Evolutionary conservation across 371 early-diverging fungal genomes (phyloP).

Genomic region (Mortierella sp.): DNA sequence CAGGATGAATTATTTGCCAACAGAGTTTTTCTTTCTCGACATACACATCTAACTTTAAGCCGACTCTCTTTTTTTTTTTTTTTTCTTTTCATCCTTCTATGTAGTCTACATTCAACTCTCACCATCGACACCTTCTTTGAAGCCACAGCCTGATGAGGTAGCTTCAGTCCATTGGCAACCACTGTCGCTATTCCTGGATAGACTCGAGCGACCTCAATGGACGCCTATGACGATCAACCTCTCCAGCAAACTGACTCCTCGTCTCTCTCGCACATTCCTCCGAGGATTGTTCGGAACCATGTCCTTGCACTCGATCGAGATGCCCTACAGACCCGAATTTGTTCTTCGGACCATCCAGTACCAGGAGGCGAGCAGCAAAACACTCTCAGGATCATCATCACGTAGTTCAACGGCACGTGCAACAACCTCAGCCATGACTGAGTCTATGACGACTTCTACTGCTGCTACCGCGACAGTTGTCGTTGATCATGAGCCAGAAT

Average conservation of each 20-base stretch:
- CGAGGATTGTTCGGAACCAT: conserved; percentile 47
- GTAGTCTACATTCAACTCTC: conserved; percentile 71
- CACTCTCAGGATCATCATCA: conserved; percentile 48
- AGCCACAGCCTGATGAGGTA: conserved; percentile 68
- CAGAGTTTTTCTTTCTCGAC: too few relatives aligned
- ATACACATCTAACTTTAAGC: too few relatives aligned
- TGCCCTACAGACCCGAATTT: conserved; percentile 51
- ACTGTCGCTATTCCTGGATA: conserved; percentile 60
- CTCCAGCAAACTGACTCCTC: conserved; percentile 56
- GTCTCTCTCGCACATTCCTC: conserved; percentile 47
- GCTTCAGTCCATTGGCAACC: conserved; percentile 75
- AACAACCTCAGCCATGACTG: too few relatives aligned
- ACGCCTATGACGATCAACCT: conserved; percentile 52
- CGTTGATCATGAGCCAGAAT: conserved; percentile 57
- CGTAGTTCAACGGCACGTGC: too few relatives aligned
- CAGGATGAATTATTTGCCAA: conserved; percentile 43
- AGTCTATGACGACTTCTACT: not conserved
- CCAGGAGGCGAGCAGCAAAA: conserved; percentile 4
- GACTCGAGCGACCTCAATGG: conserved; percentile 45
- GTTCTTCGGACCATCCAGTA: conserved; percentile 22
- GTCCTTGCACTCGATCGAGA: conserved; percentile 47
- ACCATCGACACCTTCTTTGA: conserved; percentile 64
- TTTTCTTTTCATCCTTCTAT: not conserved
- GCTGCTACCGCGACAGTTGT: conserved; percentile 40
- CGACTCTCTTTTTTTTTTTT: too few relatives aligned